Evolutionary conservation across 495 filamentous ascomycete species (phyloP).

Genomic region (Xylaria telfairii): DNA sequence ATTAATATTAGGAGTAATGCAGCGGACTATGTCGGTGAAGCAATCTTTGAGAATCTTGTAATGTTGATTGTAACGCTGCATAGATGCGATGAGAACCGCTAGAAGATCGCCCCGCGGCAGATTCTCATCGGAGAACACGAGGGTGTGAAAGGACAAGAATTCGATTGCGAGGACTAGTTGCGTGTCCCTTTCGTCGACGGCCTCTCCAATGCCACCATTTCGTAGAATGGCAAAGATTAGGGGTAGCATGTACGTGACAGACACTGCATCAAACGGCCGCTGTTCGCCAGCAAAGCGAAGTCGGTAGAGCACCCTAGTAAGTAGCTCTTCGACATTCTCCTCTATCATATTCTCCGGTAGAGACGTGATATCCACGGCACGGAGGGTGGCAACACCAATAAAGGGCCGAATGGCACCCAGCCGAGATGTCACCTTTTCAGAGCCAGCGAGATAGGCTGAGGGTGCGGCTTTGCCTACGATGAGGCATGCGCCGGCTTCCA

Average conservation of each 20-base stretch:
- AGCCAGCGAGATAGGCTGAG: slow-evolving; percentile 75
- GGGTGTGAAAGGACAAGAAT: slow-evolving; percentile 85
- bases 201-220: slow-evolving; percentile 76
- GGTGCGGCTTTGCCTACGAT: slow-evolving; percentile 82
- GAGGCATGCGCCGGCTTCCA: slow-evolving; percentile 78
- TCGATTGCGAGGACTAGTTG: slow-evolving; percentile 92
- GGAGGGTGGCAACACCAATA: slow-evolving; percentile 84
- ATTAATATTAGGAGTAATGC: slow-evolving; percentile 76
- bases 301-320: slow-evolving; percentile 89
- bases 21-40: slow-evolving; percentile 80
- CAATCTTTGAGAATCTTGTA: slow-evolving; percentile 95
- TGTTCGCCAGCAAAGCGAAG: slow-evolving; percentile 90
- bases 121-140: slow-evolving; percentile 69
- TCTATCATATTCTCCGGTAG: slow-evolving; percentile 72
- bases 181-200: slow-evolving; percentile 78
- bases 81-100: slow-evolving; percentile 70
- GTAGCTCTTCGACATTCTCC: slow-evolving; percentile 82
- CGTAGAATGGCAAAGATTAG: slow-evolving; percentile 76
- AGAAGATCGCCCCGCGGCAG: slow-evolving; percentile 80
- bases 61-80: slow-evolving; percentile 90
- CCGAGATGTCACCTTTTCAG: slow-evolving; percentile 74
- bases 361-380: slow-evolving; percentile 74
- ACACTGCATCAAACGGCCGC: slow-evolving; percentile 83
- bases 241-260: slow-evolving; percentile 85
- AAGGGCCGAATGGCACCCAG: slow-evolving; percentile 79